Conservation (phyloP, 768 basidiomycete genomes). For the Lactarius hatsudake region DNA sequence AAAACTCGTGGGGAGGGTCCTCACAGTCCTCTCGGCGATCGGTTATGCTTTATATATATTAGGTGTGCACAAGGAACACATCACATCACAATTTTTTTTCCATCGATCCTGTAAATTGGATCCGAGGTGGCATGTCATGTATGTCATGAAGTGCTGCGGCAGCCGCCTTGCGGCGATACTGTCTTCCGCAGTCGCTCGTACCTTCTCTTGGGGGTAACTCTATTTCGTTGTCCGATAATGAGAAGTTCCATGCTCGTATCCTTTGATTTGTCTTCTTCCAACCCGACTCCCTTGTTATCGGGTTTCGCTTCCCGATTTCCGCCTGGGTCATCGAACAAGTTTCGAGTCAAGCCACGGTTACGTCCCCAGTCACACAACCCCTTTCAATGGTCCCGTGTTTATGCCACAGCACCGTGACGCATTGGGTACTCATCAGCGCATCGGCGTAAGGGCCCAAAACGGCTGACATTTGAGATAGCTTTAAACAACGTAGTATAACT, state of each 20-base stretch:
- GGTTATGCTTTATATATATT: neutral
- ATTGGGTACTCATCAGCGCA: neutral
- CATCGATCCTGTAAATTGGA: slow-evolving; percentile 16
- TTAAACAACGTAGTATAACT: slow-evolving; percentile 18
- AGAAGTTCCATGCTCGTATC: neutral
- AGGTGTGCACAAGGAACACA: neutral
- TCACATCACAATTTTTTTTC: neutral
- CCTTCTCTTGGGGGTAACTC: neutral
- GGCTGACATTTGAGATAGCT: neutral
- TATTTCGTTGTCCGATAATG: neutral
- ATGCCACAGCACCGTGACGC: neutral
- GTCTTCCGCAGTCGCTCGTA: slow-evolving; percentile 9
- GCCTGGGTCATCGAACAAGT: neutral
- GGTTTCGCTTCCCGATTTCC: neutral
- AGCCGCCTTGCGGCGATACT: neutral
- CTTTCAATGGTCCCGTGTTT: neutral
- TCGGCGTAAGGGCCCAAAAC: neutral
- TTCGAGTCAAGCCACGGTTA: neutral
- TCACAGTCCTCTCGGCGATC: neutral
- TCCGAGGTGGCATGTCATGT: neutral
- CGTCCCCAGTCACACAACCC: neutral
- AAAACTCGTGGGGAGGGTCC: neutral
- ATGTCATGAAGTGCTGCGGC: slow-evolving; percentile 5
- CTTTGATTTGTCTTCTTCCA: neutral
- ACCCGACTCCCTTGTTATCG: neutral